phyloP scores from a whole-genome alignment of 2,329 filamentous ascomycete genomes.

The Ophiostoma sp. region DNA sequence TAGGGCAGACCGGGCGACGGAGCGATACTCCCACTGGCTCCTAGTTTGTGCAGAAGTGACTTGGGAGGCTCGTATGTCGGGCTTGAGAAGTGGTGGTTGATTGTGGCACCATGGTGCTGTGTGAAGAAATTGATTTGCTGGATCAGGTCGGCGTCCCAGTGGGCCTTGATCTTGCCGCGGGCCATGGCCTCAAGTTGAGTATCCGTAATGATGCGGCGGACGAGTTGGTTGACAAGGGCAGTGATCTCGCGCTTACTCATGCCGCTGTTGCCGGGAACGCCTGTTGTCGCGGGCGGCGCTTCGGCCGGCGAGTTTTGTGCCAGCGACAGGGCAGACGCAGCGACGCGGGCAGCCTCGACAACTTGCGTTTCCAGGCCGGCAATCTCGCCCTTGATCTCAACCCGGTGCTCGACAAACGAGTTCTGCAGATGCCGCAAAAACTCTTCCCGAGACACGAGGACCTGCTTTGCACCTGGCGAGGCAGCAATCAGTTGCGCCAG shows the following conservation, averaged over 20 bases:
- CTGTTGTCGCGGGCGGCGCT: background rate
- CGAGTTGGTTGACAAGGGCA: constrained; percentile 43
- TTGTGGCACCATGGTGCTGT: constrained; percentile 61
- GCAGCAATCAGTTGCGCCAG: constrained; percentile 42
- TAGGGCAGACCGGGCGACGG: constrained; percentile 22
- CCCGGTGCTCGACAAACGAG: constrained; percentile 42
- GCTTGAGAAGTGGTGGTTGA: constrained; percentile 64
- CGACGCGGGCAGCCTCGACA: constrained; percentile 27
- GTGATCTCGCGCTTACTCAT: constrained; percentile 46
- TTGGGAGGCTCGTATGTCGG: constrained; percentile 46
- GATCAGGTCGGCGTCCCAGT: constrained; percentile 47
- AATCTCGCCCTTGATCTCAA: constrained; percentile 46
- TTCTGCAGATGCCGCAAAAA: constrained; percentile 48
- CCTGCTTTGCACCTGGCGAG: constrained; percentile 37
- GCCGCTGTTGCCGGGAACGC: constrained; percentile 31
- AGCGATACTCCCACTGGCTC: background rate
- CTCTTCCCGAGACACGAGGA: constrained; percentile 49
- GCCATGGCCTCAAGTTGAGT: constrained; percentile 51
- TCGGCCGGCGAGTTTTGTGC: background rate
- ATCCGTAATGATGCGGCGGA: constrained; percentile 47
- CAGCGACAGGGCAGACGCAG: constrained; percentile 14
- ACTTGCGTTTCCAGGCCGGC: constrained; percentile 38
- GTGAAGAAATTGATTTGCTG: constrained; percentile 74
- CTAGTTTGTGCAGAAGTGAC: constrained; percentile 29
- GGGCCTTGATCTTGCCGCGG: constrained; percentile 47